Evolutionary conservation across 2,329 filamentous ascomycete genomes (phyloP).

Genomic region (Penicillium crustosum): DNA sequence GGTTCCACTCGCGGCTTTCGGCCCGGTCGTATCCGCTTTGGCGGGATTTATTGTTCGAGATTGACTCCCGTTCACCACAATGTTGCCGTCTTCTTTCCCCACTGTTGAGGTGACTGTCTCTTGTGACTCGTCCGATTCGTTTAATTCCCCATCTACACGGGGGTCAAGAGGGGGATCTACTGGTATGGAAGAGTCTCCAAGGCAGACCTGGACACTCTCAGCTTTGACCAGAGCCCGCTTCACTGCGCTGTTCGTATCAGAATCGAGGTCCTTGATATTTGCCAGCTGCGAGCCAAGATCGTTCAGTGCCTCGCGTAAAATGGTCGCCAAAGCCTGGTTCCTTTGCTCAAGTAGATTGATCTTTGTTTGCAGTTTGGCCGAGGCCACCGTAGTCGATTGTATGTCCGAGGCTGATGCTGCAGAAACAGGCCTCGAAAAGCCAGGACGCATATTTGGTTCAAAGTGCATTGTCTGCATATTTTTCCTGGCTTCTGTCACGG

Average conservation of each 20-base stretch:
- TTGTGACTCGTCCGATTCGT: background rate
- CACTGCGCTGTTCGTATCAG: conserved; percentile 32
- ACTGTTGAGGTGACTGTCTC: background rate
- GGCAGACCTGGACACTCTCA: conserved; percentile 45
- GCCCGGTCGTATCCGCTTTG: conserved; percentile 10
- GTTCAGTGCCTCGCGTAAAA: conserved; percentile 43
- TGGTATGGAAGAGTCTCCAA: conserved; percentile 42
- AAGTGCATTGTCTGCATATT: conserved; percentile 50
- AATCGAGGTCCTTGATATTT: conserved; percentile 26
- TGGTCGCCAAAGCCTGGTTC: conserved; percentile 43
- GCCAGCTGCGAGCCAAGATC: conserved; percentile 41
- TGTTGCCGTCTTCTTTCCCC: background rate
- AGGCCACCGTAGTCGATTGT: conserved; percentile 13
- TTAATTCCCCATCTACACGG: conserved; percentile 6
- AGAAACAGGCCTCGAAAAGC: conserved; percentile 4
- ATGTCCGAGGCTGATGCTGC: conserved; percentile 1
- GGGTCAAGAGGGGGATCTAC: conserved; percentile 16
- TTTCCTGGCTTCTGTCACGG: conserved; percentile 47
- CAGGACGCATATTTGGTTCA: conserved; percentile 33
- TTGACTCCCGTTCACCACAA: conserved; percentile 8
- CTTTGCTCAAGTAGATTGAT: conserved; percentile 40
- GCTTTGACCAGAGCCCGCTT: conserved; percentile 42
- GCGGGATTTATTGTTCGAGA: conserved; percentile 1
- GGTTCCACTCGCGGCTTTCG: conserved; percentile 13
- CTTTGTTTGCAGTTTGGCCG: conserved; percentile 32